phyloP scores from a whole-genome alignment of 2,329 filamentous ascomycete genomes.

The Stenocarpella maydis region DNA sequence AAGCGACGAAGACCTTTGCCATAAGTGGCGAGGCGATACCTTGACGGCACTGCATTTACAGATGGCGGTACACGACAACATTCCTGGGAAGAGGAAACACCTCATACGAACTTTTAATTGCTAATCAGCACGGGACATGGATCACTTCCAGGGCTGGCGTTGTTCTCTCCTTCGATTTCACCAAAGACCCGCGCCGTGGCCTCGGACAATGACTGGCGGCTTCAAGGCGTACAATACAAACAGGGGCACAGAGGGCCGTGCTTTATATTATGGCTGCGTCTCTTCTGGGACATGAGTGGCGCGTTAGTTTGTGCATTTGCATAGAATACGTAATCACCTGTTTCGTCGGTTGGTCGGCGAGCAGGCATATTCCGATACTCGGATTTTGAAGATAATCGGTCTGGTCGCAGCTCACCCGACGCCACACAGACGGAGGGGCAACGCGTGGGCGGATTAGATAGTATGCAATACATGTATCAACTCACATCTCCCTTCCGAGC shows the following conservation, averaged over 20 bases:
- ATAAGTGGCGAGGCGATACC: background rate
- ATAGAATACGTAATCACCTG: conserved; percentile 1
- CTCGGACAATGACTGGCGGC: conserved; percentile 1
- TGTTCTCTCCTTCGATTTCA: conserved; percentile 25
- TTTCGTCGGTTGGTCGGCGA: background rate
- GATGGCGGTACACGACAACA: conserved; percentile 7
- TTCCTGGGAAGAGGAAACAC: background rate
- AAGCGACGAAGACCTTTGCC: conserved; percentile 1
- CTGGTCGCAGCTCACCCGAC: background rate
- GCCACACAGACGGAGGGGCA: background rate
- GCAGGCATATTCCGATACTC: background rate
- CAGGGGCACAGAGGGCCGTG: background rate
- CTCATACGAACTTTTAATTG: conserved; percentile 31
- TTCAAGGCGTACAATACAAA: background rate
- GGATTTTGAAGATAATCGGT: conserved; percentile 13
- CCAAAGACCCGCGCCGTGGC: background rate
- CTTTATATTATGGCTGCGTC: background rate
- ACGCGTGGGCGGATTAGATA: background rate
- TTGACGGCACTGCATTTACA: conserved; percentile 20
- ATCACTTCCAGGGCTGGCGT: conserved; percentile 26
- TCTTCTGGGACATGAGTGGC: background rate
- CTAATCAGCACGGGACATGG: conserved; percentile 31
- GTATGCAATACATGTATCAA: conserved; percentile 19
- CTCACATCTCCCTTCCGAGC: background rate
- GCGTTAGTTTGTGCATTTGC: conserved; percentile 20